Base-by-base conservation (phyloP, 2,329 filamentous ascomycete species). In the Parafenestella ontariensis region DNA sequence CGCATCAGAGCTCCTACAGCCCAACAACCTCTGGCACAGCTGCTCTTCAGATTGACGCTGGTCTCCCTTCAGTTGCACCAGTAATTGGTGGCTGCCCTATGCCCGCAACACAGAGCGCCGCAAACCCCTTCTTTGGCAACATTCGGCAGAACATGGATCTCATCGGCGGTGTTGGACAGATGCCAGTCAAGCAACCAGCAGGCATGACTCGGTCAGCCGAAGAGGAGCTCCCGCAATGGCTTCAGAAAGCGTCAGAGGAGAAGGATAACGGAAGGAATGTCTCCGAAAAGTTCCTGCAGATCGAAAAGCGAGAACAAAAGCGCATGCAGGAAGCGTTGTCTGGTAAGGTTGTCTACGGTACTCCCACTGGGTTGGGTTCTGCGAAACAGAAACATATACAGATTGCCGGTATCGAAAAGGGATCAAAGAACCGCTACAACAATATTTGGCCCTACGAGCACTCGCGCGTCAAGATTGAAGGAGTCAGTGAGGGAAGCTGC, bases 381-480 rank as follows among this genome's bases (percentile, higher is more conserved):
- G 69, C 77, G 1, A 72, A 79, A 33, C 76, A 77, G 1, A 72
- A 79, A 33, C 76, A 77, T 20, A 85, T 96, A 7, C 89, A 91
- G 65, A 87, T 99, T 46, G 95, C 91, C 0, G 95, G 95, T 7
- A 90, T 99, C 26, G 95, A 99, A 69, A 95, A 97, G 74, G 95
- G 95, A 7, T 87, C 83, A 17, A 98, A 98, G 80, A 99, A 99
- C 67, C 86, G 95, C 8, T 99, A 99, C 80, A 98, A 97, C 79
- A 96, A 97, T 65, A 97, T 98, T 51, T 88, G 96, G 77, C 95
- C 95, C 0, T 99, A 96, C 72, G 94, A 98, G 70, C 95, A 99
- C 75, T 88, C 92, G 2, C 83, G 95, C 54, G 95, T 99, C 49
- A 92, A 86, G 62, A 77, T 99, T 42, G 83, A 90, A 61, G 85